Percentiles rank a stretch among this genome's conserved stretches.
Evolutionary conservation across 164 flowering plant genomes (phyloP).

Genomic region (Akebia trifoliata): DNA sequence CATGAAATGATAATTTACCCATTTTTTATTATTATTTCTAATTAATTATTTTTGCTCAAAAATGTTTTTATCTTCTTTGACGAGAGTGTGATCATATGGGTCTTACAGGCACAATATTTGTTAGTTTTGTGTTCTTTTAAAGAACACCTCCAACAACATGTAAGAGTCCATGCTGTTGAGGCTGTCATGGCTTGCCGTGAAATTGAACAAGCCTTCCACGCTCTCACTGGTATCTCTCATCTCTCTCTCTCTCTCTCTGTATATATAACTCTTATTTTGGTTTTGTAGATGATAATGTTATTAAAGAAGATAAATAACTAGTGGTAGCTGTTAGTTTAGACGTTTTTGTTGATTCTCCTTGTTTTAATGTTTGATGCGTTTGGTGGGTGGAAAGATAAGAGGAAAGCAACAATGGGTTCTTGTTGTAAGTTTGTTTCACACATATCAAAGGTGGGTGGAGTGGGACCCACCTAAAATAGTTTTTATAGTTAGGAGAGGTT

Average conservation of each 20-base stretch:
- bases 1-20: too few relatives aligned
- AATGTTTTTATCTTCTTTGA: too few relatives aligned
- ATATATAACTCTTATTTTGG: not conserved
- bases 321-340: conserved; percentile 8
- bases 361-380: conserved; percentile 15
- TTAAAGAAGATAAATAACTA: not conserved
- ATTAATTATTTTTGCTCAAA: too few relatives aligned
- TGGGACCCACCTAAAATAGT: conserved; percentile 24
- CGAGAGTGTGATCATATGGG: too few relatives aligned
- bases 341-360: conserved; percentile 3
- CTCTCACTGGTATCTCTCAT: conserved; percentile 71
- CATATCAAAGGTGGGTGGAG: conserved; percentile 36
- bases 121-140: conserved; percentile 72
- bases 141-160: conserved; percentile 91
- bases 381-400: too few relatives aligned
- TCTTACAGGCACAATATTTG: conserved; percentile 77
- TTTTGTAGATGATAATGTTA: not conserved
- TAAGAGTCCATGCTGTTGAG: conserved; percentile 88
- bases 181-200: conserved; percentile 93
- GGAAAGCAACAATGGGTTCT: too few relatives aligned
- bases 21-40: not conserved
- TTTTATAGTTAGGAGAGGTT: conserved; percentile 30
- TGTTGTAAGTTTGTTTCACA: too few relatives aligned
- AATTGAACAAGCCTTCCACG: conserved; percentile 72
- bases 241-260: conserved; percentile 6